Conservation (phyloP, 176 grass and related monocot species). For the Lolium perenne region DNA sequence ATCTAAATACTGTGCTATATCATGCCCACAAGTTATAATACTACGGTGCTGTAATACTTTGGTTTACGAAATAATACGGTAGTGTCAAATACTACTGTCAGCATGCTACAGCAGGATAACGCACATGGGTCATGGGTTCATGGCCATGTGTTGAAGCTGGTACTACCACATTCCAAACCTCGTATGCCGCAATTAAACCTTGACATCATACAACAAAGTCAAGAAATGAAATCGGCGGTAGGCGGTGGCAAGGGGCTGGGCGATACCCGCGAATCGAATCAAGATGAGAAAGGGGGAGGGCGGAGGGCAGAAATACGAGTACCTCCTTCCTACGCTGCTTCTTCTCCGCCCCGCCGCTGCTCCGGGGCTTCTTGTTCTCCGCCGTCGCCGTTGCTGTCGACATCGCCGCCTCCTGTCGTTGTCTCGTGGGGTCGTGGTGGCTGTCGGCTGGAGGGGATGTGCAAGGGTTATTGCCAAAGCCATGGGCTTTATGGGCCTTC, state of each 20-base stretch:
- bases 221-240: background rate
- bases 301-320: background rate
- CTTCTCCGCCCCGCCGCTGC: conserved; percentile 13
- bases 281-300: background rate
- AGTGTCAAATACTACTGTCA: too few relatives aligned
- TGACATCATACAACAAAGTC: background rate
- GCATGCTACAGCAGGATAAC: background rate
- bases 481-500: conserved; percentile 1
- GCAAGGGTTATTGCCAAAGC: background rate
- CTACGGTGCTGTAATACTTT: too few relatives aligned
- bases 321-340: conserved; percentile 47
- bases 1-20: too few relatives aligned
- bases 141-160: background rate
- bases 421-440: background rate
- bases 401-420: background rate
- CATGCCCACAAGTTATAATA: too few relatives aligned
- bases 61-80: too few relatives aligned
- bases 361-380: conserved; percentile 28
- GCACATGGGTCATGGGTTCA: background rate
- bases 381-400: conserved; percentile 9
- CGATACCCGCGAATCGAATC: background rate
- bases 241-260: background rate
- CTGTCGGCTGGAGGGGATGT: background rate
- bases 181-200: background rate
- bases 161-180: background rate